Percentiles rank a stretch among this genome's conserved stretches.
Evolutionary conservation across 1,139 yeast genomes (phyloP).

Genomic region (Geotrichum carabidarum): DNA sequence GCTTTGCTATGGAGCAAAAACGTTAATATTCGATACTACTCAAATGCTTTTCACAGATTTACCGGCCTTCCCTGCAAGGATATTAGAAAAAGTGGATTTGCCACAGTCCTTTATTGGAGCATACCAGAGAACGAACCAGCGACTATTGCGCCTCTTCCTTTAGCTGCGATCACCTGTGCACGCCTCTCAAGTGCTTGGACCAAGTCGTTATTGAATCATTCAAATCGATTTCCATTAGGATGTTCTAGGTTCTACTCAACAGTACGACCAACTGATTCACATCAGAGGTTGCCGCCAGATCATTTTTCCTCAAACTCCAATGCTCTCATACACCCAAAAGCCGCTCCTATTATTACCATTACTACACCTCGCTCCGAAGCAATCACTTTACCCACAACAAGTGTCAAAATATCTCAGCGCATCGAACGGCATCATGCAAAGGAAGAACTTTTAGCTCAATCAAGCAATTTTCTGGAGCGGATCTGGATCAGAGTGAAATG

Average conservation of each 20-base stretch:
- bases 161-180: background rate
- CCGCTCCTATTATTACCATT: slow-evolving; percentile 3
- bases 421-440: slow-evolving; percentile 30
- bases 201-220: background rate
- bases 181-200: background rate
- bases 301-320: background rate
- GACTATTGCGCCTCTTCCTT: background rate
- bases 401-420: slow-evolving; percentile 7
- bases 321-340: background rate
- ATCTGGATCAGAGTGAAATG: slow-evolving; percentile 60
- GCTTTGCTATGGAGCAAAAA: background rate
- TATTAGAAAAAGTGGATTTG: slow-evolving; percentile 12
- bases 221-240: background rate
- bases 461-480: slow-evolving; percentile 48
- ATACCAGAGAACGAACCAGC: slow-evolving; percentile 5
- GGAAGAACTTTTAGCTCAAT: slow-evolving; percentile 52
- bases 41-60: background rate
- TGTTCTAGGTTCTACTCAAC: background rate
- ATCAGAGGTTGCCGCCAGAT: background rate
- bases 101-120: slow-evolving; percentile 9
- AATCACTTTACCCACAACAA: slow-evolving; percentile 14
- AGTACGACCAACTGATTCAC: background rate
- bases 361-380: slow-evolving; percentile 8
- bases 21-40: background rate
- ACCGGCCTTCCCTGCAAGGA: background rate